A percentile compares a stretch with the other conserved stretches of the same genome.
phyloP scores from a whole-genome alignment of 345 rosid genomes.

The Lepidium didymum region DNA sequence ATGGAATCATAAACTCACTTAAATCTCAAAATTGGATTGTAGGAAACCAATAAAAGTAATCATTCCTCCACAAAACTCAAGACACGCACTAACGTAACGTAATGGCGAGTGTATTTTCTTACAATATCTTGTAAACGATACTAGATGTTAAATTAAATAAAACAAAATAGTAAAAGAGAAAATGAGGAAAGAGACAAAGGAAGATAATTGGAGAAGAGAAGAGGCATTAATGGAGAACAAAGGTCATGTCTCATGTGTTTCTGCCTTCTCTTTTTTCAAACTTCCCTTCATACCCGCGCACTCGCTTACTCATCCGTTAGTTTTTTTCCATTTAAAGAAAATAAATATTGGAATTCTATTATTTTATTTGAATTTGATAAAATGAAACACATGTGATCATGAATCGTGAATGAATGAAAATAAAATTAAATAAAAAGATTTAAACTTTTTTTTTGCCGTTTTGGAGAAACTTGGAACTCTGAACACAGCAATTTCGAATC shows the following conservation, averaged over 20 bases:
- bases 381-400: slow-evolving; percentile 18
- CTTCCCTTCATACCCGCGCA: slow-evolving; percentile 53
- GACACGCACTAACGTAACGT: slow-evolving; percentile 19
- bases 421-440: too few species aligned
- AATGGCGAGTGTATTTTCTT: slow-evolving; percentile 10
- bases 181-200: not conserved
- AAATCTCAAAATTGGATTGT: not conserved
- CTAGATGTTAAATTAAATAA: not conserved
- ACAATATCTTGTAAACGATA: not conserved
- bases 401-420: slow-evolving; percentile 2
- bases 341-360: not conserved
- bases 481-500: not conserved
- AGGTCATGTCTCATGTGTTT: slow-evolving; percentile 52
- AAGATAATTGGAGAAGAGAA: slow-evolving; percentile 9
- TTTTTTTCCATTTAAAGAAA: too few species aligned
- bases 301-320: slow-evolving; percentile 46
- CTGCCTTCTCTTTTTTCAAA: slow-evolving; percentile 50
- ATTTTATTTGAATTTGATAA: not conserved
- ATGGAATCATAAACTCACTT: too few species aligned
- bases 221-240: slow-evolving; percentile 13
- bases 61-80: slow-evolving; percentile 23
- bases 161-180: not conserved
- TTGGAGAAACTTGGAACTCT: slow-evolving; percentile 13
- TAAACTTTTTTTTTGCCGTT: not conserved
- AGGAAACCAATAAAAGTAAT: slow-evolving; percentile 24